Percentiles rank a stretch among this genome's conserved stretches.
These are phyloP conservation scores for Blastocystis sp. DNA, from an alignment of 352 stramenopile genomes.

Conservation along the genomic window DNA sequence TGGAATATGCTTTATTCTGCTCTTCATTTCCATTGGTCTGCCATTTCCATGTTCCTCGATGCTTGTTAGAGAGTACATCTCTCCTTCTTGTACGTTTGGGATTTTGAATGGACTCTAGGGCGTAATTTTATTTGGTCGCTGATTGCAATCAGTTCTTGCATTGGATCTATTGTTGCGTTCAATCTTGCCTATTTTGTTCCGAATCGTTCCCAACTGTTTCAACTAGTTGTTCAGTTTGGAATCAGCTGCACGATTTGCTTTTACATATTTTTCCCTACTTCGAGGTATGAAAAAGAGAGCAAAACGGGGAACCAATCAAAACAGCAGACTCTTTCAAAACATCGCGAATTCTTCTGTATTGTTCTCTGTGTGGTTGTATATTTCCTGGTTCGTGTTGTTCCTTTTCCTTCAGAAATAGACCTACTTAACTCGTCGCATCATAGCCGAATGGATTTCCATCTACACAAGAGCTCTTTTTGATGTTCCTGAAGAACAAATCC, in stretches of 20 bases:
- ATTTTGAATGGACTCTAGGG: neutral
- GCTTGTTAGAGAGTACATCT: neutral
- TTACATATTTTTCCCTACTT: neutral
- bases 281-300: neutral
- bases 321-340: neutral
- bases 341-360: neutral
- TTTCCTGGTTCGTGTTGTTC: neutral
- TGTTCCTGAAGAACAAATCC: neutral
- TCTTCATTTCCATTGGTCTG: neutral
- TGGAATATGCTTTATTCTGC: neutral
- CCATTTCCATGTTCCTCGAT: conserved; percentile 27
- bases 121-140: neutral
- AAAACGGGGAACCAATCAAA: neutral
- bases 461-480: neutral
- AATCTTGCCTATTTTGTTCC: neutral
- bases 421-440: conserved; percentile 2
- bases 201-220: neutral
- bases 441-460: neutral
- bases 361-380: neutral
- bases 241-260: neutral
- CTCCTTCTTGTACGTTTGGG: neutral
- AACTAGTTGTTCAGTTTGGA: neutral
- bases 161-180: neutral
- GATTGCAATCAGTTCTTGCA: neutral
- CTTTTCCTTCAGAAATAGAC: neutral